phyloP scores from a whole-genome alignment of 2,329 filamentous ascomycete species.

The Stachybotrys chlorohalonatus region DNA sequence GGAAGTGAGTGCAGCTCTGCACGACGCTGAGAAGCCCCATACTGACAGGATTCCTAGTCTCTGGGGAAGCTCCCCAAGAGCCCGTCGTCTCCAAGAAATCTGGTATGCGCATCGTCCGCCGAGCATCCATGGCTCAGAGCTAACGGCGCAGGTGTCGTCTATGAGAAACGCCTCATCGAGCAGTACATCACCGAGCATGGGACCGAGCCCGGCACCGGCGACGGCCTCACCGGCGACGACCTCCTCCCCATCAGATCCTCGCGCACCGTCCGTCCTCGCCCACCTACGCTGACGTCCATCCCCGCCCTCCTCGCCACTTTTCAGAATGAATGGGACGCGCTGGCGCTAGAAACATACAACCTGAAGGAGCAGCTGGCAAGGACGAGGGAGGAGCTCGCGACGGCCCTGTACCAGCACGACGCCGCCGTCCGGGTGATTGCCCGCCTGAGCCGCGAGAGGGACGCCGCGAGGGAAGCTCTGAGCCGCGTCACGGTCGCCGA shows the following conservation, averaged over 20 bases:
- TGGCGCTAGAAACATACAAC: constrained; percentile 86
- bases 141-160: constrained; percentile 60
- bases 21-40: constrained; percentile 1
- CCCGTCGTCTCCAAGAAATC: constrained; percentile 93
- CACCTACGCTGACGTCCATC: constrained; percentile 91
- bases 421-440: constrained; percentile 94
- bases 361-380: constrained; percentile 82
- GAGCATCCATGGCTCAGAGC: background rate
- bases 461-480: constrained; percentile 84
- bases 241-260: constrained; percentile 79
- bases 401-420: constrained; percentile 93
- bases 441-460: constrained; percentile 78
- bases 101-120: constrained; percentile 44
- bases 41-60: constrained; percentile 51
- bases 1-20: constrained; percentile 27
- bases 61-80: constrained; percentile 89
- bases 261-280: constrained; percentile 77
- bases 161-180: constrained; percentile 91
- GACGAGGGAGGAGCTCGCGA: constrained; percentile 87
- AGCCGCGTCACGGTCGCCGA: constrained; percentile 71
- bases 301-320: constrained; percentile 89
- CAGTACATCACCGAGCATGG: constrained; percentile 90
- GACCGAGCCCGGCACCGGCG: constrained; percentile 83
- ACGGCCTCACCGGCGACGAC: constrained; percentile 75
- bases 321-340: constrained; percentile 96